Base-by-base conservation (phyloP, 345 rosid species). In the Tarenaya hassleriana region DNA sequence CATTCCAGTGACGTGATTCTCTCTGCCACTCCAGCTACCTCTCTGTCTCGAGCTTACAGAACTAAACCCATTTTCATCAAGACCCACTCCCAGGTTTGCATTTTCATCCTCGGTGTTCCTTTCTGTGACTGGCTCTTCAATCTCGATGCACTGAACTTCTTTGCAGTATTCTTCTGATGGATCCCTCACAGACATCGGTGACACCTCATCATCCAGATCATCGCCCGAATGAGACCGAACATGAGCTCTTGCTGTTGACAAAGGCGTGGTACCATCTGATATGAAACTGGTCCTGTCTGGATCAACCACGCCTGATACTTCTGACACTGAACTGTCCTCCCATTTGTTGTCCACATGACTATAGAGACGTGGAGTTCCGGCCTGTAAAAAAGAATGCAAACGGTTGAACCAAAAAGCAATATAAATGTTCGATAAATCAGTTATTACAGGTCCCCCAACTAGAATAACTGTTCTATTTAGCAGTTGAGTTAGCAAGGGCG, bases 141-240 rank as follows among this genome's bases (percentile, higher is more conserved):
- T 69, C 69, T 85, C 94, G 33, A 88, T 75, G 68, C 97, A 85
- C 42, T 73, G 82, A 59, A 88, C 95, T 65, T 88, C 97, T 69
- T 78, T 85, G 88, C 94, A 83, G 80, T 69, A 73, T 50, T 77
- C 95, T 62, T 83, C 92, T 58, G 76, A 61, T 39, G 68, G 72
- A 40, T 79, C 75, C 46, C 67, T 59, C 35, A 54, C 56, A 51
- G 42, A 57, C 39, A 29, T 49, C 7, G 67, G 43, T 10, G 61
- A 47, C 47, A 52, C 62, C 68, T 50, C 65, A 62, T 64, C 73
- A 47, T 74, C 75, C 34, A 72, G 47, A 61, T 53, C 66, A 34
- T 52, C 63, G 20, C 48, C 64, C 45, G 73, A 70, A 68, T 61
- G 39, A 55, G 80, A 58, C 71, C 70, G 56, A 48, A 43, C 31